Percentiles rank a stretch among this genome's conserved stretches.
Conservation (phyloP, 202 grass and related monocot genomes). For the Panicum virgatum region DNA sequence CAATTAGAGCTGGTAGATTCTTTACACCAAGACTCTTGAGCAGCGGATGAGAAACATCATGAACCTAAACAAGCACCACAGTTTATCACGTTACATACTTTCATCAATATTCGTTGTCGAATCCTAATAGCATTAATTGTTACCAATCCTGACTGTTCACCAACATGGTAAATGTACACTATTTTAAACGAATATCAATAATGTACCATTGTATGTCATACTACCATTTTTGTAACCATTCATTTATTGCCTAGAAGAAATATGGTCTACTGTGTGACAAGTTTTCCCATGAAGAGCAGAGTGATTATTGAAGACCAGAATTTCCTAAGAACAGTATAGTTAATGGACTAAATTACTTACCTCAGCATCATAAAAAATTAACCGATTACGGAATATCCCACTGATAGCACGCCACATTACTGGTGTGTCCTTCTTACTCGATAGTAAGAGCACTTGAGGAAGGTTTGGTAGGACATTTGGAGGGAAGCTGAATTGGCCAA, state of each 20-base stretch:
- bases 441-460: slow-evolving; percentile 81
- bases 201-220: background rate
- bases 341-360: slow-evolving; percentile 36
- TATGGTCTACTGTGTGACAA: background rate
- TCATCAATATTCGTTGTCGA: background rate
- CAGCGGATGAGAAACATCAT: slow-evolving; percentile 65
- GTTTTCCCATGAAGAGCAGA: background rate
- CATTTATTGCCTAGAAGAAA: background rate
- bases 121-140: slow-evolving; percentile 1
- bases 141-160: background rate
- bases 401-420: slow-evolving; percentile 85
- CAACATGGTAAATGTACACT: slow-evolving; percentile 3
- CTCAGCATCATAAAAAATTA: slow-evolving; percentile 86
- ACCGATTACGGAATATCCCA: slow-evolving; percentile 68
- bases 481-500: slow-evolving; percentile 61
- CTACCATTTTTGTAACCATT: background rate
- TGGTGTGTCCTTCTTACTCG: slow-evolving; percentile 87
- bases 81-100: slow-evolving; percentile 16
- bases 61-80: slow-evolving; percentile 50
- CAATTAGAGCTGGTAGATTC: slow-evolving; percentile 65
- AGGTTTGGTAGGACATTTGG: slow-evolving; percentile 48
- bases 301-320: background rate
- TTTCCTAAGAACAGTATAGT: background rate
- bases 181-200: background rate
- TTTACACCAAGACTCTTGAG: slow-evolving; percentile 71